Conservation (phyloP, 257 asterid genomes). For the Solanum pennellii region DNA sequence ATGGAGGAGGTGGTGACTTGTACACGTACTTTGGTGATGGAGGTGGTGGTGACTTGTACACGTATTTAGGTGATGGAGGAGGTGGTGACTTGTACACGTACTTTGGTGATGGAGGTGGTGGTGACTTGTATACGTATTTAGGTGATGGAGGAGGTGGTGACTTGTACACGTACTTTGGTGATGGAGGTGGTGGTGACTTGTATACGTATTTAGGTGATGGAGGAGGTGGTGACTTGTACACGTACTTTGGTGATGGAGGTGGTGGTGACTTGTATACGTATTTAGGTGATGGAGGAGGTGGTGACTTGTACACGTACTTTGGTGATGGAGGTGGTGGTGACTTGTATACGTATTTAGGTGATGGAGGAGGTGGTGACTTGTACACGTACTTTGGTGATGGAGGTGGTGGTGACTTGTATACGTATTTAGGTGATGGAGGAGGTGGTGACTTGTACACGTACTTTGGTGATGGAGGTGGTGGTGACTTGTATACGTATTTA, state of each 20-base stretch:
- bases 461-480: background rate
- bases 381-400: background rate
- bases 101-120: slow-evolving; percentile 12
- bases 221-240: slow-evolving; percentile 22
- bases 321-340: background rate
- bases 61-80: slow-evolving; percentile 1
- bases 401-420: slow-evolving; percentile 4
- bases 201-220: slow-evolving; percentile 14
- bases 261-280: background rate
- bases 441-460: slow-evolving; percentile 6
- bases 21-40: background rate
- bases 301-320: background rate
- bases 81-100: slow-evolving; percentile 20
- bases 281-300: slow-evolving; percentile 10
- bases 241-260: slow-evolving; percentile 15
- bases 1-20: background rate
- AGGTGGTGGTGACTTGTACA: slow-evolving; percentile 14
- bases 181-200: slow-evolving; percentile 11
- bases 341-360: too few species aligned
- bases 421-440: background rate
- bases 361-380: fast-evolving
- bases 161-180: background rate
- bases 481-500: slow-evolving; percentile 2
- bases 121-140: background rate
- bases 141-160: slow-evolving; percentile 26